Percentiles rank a stretch among this genome's conserved stretches.
Conservation (phyloP, 257 asterid species). For the Solanum habrochaites region DNA sequence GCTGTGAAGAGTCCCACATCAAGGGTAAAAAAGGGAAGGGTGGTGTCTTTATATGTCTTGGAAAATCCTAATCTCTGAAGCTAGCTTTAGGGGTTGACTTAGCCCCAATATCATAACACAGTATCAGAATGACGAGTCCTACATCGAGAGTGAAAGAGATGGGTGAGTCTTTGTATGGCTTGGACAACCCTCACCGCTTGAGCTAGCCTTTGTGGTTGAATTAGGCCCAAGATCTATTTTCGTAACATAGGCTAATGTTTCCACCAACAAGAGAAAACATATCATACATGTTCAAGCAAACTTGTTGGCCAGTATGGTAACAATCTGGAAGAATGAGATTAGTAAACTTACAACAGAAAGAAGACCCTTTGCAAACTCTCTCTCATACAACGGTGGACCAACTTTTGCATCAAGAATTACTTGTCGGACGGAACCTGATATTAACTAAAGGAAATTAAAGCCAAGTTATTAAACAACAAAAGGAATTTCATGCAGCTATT, state of each 20-base stretch:
- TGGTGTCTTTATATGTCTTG: not conserved
- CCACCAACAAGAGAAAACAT: not conserved
- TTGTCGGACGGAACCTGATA: constrained; percentile 64
- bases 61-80: not conserved
- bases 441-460: constrained; percentile 36
- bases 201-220: not conserved
- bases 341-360: constrained; percentile 51
- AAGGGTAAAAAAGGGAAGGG: not conserved
- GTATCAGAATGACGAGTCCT: not conserved
- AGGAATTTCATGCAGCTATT: not conserved
- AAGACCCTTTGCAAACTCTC: constrained; percentile 67
- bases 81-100: not conserved
- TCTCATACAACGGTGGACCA: constrained; percentile 79
- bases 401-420: constrained; percentile 92
- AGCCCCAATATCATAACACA: not conserved
- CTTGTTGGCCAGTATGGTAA: not conserved
- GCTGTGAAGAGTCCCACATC: not conserved
- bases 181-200: not conserved
- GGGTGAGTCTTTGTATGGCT: not conserved
- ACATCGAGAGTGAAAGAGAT: not conserved
- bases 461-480: constrained; percentile 11
- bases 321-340: not conserved
- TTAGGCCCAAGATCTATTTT: not conserved
- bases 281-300: not conserved
- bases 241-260: not conserved